Percentiles rank a stretch among this genome's conserved stretches.
Conservation (phyloP, 2,329 filamentous ascomycete genomes). For the Colletotrichum limetticola region DNA sequence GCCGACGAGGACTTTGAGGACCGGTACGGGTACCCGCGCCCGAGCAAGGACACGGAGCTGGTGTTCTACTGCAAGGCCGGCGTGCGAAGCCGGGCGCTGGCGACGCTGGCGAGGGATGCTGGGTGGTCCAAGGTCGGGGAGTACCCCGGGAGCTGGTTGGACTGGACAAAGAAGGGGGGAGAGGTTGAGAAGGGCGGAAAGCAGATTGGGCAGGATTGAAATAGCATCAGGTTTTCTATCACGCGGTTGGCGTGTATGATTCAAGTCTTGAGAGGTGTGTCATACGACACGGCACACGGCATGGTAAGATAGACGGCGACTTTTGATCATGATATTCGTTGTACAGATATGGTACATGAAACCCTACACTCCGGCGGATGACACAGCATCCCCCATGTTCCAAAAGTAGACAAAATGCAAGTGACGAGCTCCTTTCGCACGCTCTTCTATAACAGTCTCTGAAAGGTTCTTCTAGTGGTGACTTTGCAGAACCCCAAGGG, state of each 20-base stretch:
- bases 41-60: constrained; percentile 63
- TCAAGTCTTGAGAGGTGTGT: background rate
- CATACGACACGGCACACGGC: background rate
- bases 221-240: no score
- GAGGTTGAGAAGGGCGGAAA: constrained; percentile 54
- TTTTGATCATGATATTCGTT: constrained; percentile 31
- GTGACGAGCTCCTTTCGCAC: background rate
- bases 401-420: background rate
- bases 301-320: background rate
- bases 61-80: constrained; percentile 96
- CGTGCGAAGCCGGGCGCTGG: constrained; percentile 82
- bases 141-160: constrained; percentile 81
- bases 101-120: constrained; percentile 77
- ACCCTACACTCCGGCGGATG: background rate
- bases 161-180: constrained; percentile 83
- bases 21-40: constrained; percentile 81
- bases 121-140: constrained; percentile 80
- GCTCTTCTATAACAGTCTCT: background rate
- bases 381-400: background rate
- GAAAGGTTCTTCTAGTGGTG: background rate
- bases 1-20: constrained; percentile 83
- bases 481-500: background rate
- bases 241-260: background rate
- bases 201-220: background rate
- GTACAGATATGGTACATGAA: constrained; percentile 26